Percentiles rank a stretch among this genome's conserved stretches.
Conservation (phyloP, 164 flowering plant species). For the Nymphaea colorata region DNA sequence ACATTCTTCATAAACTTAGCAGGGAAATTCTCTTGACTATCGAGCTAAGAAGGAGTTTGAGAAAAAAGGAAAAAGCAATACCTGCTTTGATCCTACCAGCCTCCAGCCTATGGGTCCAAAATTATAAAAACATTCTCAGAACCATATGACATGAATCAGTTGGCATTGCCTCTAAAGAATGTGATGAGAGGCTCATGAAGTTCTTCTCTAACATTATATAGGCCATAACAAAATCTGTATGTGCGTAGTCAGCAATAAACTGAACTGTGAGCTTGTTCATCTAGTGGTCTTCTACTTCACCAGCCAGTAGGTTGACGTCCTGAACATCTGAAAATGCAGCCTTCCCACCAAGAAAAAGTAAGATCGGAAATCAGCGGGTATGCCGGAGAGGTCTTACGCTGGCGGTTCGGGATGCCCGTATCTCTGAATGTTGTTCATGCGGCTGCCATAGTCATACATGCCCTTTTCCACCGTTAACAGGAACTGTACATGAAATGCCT, state of each 20-base stretch:
- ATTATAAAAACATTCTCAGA: too few species aligned
- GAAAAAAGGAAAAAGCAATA: too few species aligned
- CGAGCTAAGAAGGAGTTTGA: too few species aligned
- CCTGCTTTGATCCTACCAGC: too few species aligned
- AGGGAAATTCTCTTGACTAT: too few species aligned
- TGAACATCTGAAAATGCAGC: slow-evolving; percentile 44
- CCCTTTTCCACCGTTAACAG: too few species aligned
- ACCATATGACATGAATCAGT: too few species aligned
- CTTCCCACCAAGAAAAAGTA: slow-evolving; percentile 56
- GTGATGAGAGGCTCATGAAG: slow-evolving; percentile 38
- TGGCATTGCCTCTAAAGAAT: slow-evolving; percentile 28
- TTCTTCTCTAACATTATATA: slow-evolving; percentile 34
- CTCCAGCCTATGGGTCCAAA: too few species aligned
- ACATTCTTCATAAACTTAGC: too few species aligned
- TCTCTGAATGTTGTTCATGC: slow-evolving; percentile 22
- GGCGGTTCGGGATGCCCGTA: slow-evolving; percentile 47
- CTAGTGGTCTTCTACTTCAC: slow-evolving; percentile 44
- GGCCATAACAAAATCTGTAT: slow-evolving; percentile 63
- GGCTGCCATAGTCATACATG: slow-evolving; percentile 38
- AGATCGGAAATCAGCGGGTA: slow-evolving; percentile 52
- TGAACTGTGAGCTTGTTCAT: slow-evolving; percentile 41
- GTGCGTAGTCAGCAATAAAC: slow-evolving; percentile 46
- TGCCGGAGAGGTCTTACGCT: slow-evolving; percentile 40
- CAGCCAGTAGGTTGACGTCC: slow-evolving; percentile 41
- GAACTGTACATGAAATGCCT: too few species aligned